These are phyloP conservation scores for Pythium rishiriense DNA, from an alignment of 352 stramenopile species.

Conservation along the genomic window DNA sequence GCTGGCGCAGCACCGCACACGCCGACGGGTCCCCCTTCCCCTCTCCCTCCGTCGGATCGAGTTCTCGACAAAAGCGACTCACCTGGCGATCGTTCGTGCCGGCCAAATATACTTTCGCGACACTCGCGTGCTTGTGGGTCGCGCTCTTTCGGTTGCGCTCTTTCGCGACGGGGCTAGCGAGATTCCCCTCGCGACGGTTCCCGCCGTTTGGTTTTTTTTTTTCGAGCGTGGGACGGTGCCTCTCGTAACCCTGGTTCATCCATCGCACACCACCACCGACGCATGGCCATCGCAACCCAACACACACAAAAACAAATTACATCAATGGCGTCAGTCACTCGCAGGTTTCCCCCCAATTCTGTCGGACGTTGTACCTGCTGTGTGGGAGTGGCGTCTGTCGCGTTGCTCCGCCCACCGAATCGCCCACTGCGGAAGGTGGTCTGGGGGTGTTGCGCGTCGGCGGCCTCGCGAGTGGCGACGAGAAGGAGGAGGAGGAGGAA, in stretches of 20 bases:
- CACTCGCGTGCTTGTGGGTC: background rate
- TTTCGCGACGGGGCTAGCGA: background rate
- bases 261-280: background rate
- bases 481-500: no score
- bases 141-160: background rate
- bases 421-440: slow-evolving; percentile 21
- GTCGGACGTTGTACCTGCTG: background rate
- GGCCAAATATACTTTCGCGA: background rate
- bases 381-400: no score
- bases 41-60: background rate
- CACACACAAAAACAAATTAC: background rate
- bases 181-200: background rate
- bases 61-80: background rate
- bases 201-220: background rate
- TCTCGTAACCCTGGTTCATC: background rate
- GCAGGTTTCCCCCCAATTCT: background rate
- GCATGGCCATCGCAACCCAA: no score
- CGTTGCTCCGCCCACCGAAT: slow-evolving; percentile 15
- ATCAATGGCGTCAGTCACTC: no score
- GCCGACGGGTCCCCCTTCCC: background rate
- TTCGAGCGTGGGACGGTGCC: slow-evolving; percentile 1
- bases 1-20: background rate
- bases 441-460: background rate
- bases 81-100: background rate
- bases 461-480: background rate